These are phyloP conservation scores for Solanum piurae DNA, from an alignment of 257 asterid species.

Conservation along the genomic window DNA sequence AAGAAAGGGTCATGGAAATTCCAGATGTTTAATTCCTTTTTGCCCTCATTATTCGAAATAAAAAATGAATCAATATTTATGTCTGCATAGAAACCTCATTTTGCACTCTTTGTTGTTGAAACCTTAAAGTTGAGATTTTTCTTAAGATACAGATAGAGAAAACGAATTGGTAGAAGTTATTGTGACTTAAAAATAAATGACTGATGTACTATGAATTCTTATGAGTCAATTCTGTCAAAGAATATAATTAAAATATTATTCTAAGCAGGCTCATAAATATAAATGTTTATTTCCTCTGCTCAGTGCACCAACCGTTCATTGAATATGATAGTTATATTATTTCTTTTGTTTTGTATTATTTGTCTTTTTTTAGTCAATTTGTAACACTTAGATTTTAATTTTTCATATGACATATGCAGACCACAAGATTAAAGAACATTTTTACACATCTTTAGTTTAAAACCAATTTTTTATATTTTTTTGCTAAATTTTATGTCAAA, in stretches of 20 bases:
- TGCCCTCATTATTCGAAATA: neutral
- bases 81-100: neutral
- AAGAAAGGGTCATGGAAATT: too few species aligned
- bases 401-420: neutral
- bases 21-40: neutral
- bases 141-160: neutral
- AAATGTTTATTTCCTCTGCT: neutral
- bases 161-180: neutral
- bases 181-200: neutral
- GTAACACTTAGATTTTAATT: neutral
- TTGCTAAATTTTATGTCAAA: neutral
- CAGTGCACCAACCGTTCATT: neutral
- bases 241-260: neutral
- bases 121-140: neutral
- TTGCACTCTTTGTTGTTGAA: neutral
- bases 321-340: neutral
- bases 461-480: fast-evolving
- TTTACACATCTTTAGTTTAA: neutral
- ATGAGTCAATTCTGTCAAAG: neutral
- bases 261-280: neutral
- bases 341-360: neutral
- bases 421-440: fast-evolving
- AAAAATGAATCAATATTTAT: neutral
- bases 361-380: neutral
- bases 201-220: neutral